These are phyloP conservation scores for Neurospora sp. DNA, from an alignment of 495 filamentous ascomycete species.

Conservation along the genomic window DNA sequence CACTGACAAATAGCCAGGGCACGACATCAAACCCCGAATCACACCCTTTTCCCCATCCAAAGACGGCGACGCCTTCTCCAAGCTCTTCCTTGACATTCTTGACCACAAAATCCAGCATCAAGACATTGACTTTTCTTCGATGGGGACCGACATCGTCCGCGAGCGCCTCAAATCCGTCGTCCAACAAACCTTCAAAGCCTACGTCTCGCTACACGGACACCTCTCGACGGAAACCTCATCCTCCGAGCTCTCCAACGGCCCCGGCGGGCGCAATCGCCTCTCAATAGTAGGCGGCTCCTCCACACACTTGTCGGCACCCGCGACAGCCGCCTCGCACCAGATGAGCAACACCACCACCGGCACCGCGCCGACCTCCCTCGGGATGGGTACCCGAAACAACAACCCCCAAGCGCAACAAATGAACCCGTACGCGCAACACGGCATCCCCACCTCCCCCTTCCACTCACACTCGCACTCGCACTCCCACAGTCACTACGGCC, in stretches of 20 bases:
- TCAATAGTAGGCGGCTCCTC: constrained; percentile 7
- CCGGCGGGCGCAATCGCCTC: not conserved
- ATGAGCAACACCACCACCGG: constrained; percentile 3
- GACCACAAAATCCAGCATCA: constrained; percentile 16
- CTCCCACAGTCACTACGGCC: not conserved
- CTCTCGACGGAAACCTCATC: constrained; percentile 12
- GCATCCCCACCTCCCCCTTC: not conserved
- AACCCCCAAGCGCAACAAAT: not conserved
- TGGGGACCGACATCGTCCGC: constrained; percentile 4
- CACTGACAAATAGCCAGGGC: constrained; percentile 9
- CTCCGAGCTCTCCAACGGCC: constrained; percentile 2
- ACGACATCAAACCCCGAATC: constrained; percentile 9
- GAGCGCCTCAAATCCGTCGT: constrained; percentile 11
- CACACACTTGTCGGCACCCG: constrained; percentile 6
- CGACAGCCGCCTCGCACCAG: constrained; percentile 7
- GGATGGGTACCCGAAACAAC: not conserved
- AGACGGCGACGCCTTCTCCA: constrained; percentile 16
- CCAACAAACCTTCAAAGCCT: constrained; percentile 11
- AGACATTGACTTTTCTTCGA: constrained; percentile 11
- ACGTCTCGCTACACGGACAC: constrained; percentile 10
- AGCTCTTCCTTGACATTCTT: constrained; percentile 16
- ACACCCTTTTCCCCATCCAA: constrained; percentile 3
- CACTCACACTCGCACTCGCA: not conserved
- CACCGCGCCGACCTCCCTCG: constrained; percentile 9
- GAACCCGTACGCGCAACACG: not conserved